Percentiles rank a stretch among this genome's conserved stretches.
These are phyloP conservation scores for Agarophyton chilense DNA, from an alignment of 23 red algal genomes.

Conservation along the genomic window DNA sequence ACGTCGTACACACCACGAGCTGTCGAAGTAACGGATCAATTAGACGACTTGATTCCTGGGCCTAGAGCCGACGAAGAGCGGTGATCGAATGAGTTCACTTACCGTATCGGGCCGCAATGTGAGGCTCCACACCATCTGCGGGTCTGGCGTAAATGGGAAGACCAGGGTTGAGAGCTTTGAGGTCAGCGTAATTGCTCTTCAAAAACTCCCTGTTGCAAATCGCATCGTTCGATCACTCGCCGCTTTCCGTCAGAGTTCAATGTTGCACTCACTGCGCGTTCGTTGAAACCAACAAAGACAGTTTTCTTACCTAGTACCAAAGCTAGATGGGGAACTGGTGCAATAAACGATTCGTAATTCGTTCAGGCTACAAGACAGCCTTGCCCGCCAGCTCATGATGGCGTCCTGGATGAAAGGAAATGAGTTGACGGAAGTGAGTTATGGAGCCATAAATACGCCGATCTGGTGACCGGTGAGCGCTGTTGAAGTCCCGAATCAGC, in stretches of 20 bases:
- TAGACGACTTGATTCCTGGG: background rate
- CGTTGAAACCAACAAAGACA: too few relatives aligned
- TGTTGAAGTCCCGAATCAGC: too few relatives aligned
- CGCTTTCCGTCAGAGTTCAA: background rate
- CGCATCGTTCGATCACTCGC: background rate
- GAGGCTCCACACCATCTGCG: slow-evolving; percentile 80
- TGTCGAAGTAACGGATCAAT: background rate
- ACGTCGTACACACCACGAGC: slow-evolving; percentile 54
- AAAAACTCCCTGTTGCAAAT: slow-evolving; percentile 60
- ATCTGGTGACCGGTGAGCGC: too few relatives aligned
- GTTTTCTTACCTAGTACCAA: slow-evolving; percentile 74
- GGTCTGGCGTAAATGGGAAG: slow-evolving; percentile 93
- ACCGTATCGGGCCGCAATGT: slow-evolving; percentile 81
- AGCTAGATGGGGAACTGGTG: slow-evolving; percentile 57
- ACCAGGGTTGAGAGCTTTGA: slow-evolving; percentile 91
- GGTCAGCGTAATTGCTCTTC: slow-evolving; percentile 69
- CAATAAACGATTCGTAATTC: slow-evolving; percentile 93
- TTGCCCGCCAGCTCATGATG: slow-evolving; percentile 86
- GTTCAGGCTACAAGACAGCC: slow-evolving; percentile 79
- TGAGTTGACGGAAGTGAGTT: too few relatives aligned
- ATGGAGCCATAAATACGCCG: too few relatives aligned
- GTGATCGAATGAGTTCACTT: background rate
- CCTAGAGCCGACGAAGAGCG: background rate
- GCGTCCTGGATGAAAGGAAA: background rate
- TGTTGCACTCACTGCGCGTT: background rate